Evolutionary conservation across 1,139 yeast genomes (phyloP).

Genomic region (Yamadazyma atmosphaerica): DNA sequence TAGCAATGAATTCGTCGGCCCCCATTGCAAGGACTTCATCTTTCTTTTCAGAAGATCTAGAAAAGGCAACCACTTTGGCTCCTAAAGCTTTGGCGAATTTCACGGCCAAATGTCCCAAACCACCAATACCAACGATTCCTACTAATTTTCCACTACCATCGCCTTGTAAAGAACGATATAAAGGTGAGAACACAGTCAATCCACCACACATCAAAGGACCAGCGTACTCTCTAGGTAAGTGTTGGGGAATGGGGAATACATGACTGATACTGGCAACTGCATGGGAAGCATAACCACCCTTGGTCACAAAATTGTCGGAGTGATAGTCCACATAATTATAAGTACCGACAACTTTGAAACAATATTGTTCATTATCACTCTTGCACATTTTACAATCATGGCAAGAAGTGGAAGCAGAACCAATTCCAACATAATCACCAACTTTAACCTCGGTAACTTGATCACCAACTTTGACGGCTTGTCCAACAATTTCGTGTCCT

Average conservation of each 20-base stretch:
- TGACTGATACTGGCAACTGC: constrained; percentile 54
- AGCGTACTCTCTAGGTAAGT: constrained; percentile 40
- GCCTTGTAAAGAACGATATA: constrained; percentile 34
- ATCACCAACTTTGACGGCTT: constrained; percentile 45
- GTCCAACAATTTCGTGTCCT: constrained; percentile 53
- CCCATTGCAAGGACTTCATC: constrained; percentile 40
- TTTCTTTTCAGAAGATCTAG: constrained; percentile 37
- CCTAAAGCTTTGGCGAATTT: constrained; percentile 46
- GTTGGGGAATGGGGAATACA: constrained; percentile 57
- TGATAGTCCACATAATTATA: constrained; percentile 38
- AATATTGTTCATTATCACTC: constrained; percentile 49
- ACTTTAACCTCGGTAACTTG: constrained; percentile 39
- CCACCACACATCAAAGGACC: constrained; percentile 73
- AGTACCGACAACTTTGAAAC: constrained; percentile 42
- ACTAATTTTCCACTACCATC: constrained; percentile 33
- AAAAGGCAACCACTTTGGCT: constrained; percentile 42
- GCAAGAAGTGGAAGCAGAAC: constrained; percentile 55
- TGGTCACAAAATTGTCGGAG: constrained; percentile 38
- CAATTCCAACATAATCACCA: constrained; percentile 64
- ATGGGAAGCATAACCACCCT: constrained; percentile 64
- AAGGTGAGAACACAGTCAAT: constrained; percentile 62
- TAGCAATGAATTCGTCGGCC: constrained; percentile 39
- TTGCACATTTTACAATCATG: constrained; percentile 47
- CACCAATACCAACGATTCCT: constrained; percentile 52
- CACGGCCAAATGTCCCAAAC: constrained; percentile 46